Base-by-base conservation (phyloP, 2,329 filamentous ascomycete species). In the Aspergillus hiratsukae region DNA sequence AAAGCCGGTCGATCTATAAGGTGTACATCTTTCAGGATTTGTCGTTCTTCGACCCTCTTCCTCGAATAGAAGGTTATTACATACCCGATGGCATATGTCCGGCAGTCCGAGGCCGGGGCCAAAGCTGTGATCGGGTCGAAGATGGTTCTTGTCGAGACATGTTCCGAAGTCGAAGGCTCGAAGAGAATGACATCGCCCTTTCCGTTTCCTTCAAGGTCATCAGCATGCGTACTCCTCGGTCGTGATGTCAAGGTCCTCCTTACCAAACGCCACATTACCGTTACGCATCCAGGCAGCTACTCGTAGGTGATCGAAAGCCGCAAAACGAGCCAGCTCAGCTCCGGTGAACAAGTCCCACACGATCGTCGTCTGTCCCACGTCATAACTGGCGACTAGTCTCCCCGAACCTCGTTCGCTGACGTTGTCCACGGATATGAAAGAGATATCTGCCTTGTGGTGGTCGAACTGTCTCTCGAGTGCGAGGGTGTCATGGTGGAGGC, bases 291-390 rank as follows among this genome's bases (percentile, higher is more conserved):
- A 99, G 11, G 89, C 82, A 40, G 92, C 93, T 29, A 90, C 87
- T 23, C 87, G 87, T 61, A 97, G 82, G 63, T 89, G 85, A 68
- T 96, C 91, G 69, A 96, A 97, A 0, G 92, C 94, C 25, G 88
- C 87, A 76, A 97, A 97, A n/a, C 92, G 84, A 41, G 93, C 87
- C 57, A 97, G 83, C 74, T 97, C 91, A 58, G 91, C 87, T 50
- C 94, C 94, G 0, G 91, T 95, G 77, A 95, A 86, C 58, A 97
- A 81, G 75, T 99, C 93, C 94, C 94, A 99, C 7, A 97, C 90
- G 69, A 97, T 96, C 3, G 92, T 91, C 1, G 90, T 96, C 73
- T 93, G 90, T 40, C 90, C 88, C 19, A 84, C 84, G 79, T 99
- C 94, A 68, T 96, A 97, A 76, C 91, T 97, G 59, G 96, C 90